phyloP scores from a whole-genome alignment of 2,329 filamentous ascomycete species.

The Chaetomium globosum region DNA sequence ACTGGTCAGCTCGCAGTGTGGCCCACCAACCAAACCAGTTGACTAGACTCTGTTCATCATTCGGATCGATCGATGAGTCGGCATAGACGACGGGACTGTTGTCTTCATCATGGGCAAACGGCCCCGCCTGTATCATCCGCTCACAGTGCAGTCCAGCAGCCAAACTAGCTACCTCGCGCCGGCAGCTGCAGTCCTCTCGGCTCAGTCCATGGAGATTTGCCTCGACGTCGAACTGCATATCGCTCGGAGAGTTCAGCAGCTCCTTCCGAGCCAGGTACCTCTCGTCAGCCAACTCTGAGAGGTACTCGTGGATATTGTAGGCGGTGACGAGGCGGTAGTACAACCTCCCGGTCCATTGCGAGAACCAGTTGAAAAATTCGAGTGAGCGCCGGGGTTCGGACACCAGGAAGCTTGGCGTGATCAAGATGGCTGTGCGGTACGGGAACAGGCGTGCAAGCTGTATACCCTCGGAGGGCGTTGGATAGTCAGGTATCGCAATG shows the following conservation, averaged over 20 bases:
- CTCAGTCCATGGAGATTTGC: constrained; percentile 40
- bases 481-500: constrained; percentile 20
- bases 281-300: constrained; percentile 43
- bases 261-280: constrained; percentile 38
- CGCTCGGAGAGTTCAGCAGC: constrained; percentile 30
- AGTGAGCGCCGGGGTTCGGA: constrained; percentile 48
- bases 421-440: constrained; percentile 48
- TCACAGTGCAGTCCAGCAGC: constrained; percentile 38
- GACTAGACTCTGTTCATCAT: constrained; percentile 64
- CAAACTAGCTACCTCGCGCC: constrained; percentile 30
- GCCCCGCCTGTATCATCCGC: constrained; percentile 29
- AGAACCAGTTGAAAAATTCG: constrained; percentile 49
- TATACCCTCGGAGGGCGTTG: constrained; percentile 41
- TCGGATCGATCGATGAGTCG: constrained; percentile 53
- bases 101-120: constrained; percentile 41
- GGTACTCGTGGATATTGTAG: constrained; percentile 43
- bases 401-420: constrained; percentile 55
- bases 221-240: constrained; percentile 32
- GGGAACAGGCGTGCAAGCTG: constrained; percentile 50
- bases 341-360: constrained; percentile 32
- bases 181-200: constrained; percentile 31
- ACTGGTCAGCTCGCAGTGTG: constrained; percentile 51
- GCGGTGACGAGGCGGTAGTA: constrained; percentile 44
- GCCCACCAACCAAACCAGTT: constrained; percentile 67
- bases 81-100: constrained; percentile 50